These are phyloP conservation scores for Malus sylvestris DNA, from an alignment of 306 rosid species.

Conservation along the genomic window DNA sequence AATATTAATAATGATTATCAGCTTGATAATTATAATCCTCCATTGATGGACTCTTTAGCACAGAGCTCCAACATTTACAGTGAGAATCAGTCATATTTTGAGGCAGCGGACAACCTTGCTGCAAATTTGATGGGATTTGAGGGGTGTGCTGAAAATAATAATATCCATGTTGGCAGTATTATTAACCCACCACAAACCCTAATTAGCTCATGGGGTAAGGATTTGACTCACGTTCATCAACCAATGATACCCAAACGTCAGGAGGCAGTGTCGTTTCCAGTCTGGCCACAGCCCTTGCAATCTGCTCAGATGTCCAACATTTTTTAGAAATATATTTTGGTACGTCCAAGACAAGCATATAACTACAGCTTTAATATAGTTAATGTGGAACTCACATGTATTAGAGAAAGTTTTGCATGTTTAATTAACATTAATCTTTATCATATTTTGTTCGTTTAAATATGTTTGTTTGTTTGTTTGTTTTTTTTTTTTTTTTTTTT, in stretches of 20 bases:
- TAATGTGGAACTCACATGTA: no score
- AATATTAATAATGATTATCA: no score
- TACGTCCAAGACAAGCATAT: background rate
- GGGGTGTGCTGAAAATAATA: background rate
- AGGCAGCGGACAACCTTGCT: background rate
- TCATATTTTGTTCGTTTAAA: no score
- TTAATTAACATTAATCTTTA: no score
- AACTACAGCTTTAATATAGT: background rate
- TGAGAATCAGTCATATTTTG: background rate
- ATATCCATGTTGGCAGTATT: background rate
- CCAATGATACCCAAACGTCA: background rate
- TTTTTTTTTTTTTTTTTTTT: no score
- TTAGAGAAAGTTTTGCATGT: no score
- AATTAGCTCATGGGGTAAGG: background rate
- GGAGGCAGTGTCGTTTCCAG: background rate
- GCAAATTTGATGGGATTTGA: background rate
- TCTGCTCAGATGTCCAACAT: background rate
- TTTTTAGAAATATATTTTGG: background rate
- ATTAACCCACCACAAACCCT: background rate
- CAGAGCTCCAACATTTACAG: background rate
- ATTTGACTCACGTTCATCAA: background rate
- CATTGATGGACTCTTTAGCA: background rate
- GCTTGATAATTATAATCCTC: background rate
- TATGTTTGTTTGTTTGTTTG: no score
- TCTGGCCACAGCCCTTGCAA: background rate